These are phyloP conservation scores for Rhodotorula taiwanensis DNA, from an alignment of 768 basidiomycete genomes.

Conservation along the genomic window DNA sequence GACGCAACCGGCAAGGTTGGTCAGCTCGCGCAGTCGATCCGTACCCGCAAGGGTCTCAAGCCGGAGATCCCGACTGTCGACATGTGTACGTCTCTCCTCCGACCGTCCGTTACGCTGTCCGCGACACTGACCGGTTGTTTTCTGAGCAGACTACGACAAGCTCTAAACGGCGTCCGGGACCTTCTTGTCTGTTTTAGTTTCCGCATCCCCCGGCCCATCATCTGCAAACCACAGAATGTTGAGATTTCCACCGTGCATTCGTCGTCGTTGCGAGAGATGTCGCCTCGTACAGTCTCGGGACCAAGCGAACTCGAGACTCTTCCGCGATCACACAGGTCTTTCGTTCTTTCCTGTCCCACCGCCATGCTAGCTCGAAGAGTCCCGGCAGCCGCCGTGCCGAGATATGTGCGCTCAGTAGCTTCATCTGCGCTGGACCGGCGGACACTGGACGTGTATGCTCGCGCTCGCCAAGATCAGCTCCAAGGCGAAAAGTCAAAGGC, in stretches of 20 bases:
- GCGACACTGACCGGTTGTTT: background rate
- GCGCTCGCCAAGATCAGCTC: slow-evolving; percentile 16
- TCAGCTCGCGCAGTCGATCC: slow-evolving; percentile 67
- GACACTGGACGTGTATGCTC: slow-evolving; percentile 30
- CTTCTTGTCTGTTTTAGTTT: too few relatives aligned
- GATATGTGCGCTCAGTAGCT: background rate
- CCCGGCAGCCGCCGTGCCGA: too few relatives aligned
- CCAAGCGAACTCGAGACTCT: too few relatives aligned
- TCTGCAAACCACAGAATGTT: too few relatives aligned
- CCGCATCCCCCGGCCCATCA: background rate
- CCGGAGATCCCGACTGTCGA: slow-evolving; percentile 66
- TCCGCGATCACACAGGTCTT: too few relatives aligned
- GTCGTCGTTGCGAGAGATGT: background rate
- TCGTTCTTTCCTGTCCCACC: too few relatives aligned
- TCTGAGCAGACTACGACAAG: slow-evolving; percentile 4
- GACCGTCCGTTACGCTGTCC: background rate
- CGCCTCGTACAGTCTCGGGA: too few relatives aligned
- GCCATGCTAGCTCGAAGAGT: background rate
- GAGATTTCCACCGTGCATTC: background rate
- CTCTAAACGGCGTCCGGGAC: slow-evolving; percentile 1
- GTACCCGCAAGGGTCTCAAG: slow-evolving; percentile 93
- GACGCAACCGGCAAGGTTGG: background rate
- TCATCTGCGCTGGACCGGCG: slow-evolving; percentile 18
- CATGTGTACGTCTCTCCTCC: slow-evolving; percentile 59
- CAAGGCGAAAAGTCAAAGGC: background rate